Evolutionary conservation across 2,329 filamentous ascomycete genomes (phyloP), one percentile per base, ranked within the genome.

Genomic region (Epichloe sp.): DNA sequence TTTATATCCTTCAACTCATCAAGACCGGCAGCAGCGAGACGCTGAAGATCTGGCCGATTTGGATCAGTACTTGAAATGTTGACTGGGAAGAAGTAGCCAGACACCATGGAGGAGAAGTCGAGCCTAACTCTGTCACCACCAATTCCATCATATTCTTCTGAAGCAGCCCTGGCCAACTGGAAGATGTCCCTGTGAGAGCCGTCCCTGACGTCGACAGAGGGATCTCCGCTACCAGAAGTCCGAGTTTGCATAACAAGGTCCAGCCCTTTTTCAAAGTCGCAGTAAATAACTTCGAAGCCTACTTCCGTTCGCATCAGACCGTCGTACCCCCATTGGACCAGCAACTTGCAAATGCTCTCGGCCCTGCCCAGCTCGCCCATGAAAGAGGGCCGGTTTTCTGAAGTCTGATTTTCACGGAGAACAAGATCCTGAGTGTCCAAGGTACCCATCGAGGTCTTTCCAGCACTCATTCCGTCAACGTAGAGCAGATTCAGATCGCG

Each of bases 261-360:
- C 11, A 78, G 54, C 0, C 71, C 71, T 3, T 66, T 56, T 10
- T 57, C 56, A 44, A 88, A 87, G 49, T 82, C 68, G 61, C 83
- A 88, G 19, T 83, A 68, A 47, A 87, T 83, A 49, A 85, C 71
- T 63, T 88, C 84, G 56, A 86, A 86, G 0, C 84, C 84, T 17
- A 75, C 74, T 59, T 88, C 84, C 74, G 82, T 82, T 11, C 83
- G 75, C 2, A 87, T 64, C 21, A 86, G 69, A 0, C 80, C 82
- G 57, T 86, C 78, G n/a, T 85, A 71, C 10, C 77, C 77, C 82
- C 62, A 78, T 50, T 58, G 63, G 53, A 44, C 63, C 10, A 76
- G 71, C 10, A 83, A 57, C 0, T 71, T 63, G 62, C 85, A 88
- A 1, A 86, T 64, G 1, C 71, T 69, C 1, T 57, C 47, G 0